Percentiles rank a stretch among this genome's conserved stretches.
These are phyloP conservation scores for Candida wancherniae DNA, from an alignment of 805 yeast genomes.

Conservation along the genomic window DNA sequence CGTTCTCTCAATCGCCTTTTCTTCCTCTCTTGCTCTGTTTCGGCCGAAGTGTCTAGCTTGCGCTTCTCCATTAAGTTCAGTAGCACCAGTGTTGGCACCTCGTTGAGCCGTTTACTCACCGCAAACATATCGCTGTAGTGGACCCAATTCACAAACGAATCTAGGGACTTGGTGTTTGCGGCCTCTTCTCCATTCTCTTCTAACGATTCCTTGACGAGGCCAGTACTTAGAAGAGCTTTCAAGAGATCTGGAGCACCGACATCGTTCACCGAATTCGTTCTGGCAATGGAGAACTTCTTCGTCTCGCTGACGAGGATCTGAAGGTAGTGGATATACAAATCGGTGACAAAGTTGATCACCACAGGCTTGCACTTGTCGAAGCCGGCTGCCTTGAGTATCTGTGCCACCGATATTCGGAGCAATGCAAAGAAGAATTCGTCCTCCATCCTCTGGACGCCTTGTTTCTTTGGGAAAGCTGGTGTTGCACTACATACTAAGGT, in stretches of 20 bases:
- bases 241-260: conserved; percentile 63
- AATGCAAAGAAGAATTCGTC: conserved; percentile 37
- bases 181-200: conserved; percentile 44
- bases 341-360: conserved; percentile 72
- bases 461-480: background rate
- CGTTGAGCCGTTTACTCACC: conserved; percentile 22
- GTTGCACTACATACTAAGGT: too few species aligned
- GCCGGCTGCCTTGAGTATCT: conserved; percentile 73
- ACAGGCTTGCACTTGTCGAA: conserved; percentile 73
- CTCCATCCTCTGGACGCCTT: conserved; percentile 23
- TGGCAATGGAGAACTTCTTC: conserved; percentile 41
- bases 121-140: conserved; percentile 24
- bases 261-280: conserved; percentile 31
- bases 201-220: conserved; percentile 51
- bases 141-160: conserved; percentile 37
- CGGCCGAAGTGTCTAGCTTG: conserved; percentile 32
- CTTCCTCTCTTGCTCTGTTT: conserved; percentile 31
- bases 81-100: conserved; percentile 28
- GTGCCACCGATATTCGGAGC: conserved; percentile 40
- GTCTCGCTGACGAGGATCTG: conserved; percentile 50
- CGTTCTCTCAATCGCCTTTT: conserved; percentile 32
- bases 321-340: conserved; percentile 63
- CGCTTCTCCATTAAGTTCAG: conserved; percentile 36
- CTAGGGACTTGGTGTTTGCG: conserved; percentile 31
- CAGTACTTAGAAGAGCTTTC: conserved; percentile 61